Conservation (phyloP, 768 basidiomycete species). For the Brasilioporus rufonigricans region DNA sequence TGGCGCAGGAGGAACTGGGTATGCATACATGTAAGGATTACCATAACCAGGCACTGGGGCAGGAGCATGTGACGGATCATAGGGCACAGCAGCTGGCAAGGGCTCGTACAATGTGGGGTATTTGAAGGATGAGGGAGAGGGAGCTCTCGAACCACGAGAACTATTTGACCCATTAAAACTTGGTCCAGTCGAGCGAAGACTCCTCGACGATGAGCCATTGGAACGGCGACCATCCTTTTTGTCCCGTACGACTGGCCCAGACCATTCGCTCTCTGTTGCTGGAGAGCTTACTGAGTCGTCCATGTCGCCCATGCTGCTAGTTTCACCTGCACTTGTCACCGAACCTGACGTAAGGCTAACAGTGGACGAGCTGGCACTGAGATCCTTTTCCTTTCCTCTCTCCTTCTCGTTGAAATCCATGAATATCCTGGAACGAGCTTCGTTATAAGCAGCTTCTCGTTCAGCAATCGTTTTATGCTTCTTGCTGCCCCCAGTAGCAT, state of each 20-base stretch:
- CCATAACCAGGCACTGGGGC: conserved; percentile 30
- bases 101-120: conserved; percentile 76
- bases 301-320: conserved; percentile 60
- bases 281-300: conserved; percentile 72
- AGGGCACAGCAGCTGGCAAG: conserved; percentile 27
- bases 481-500: conserved; percentile 58
- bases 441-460: conserved; percentile 86
- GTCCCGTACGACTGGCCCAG: conserved; percentile 54
- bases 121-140: conserved; percentile 70
- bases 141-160: conserved; percentile 69
- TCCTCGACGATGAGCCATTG: conserved; percentile 58
- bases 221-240: conserved; percentile 54
- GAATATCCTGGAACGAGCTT: conserved; percentile 84
- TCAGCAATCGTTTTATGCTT: conserved; percentile 79
- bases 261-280: conserved; percentile 82
- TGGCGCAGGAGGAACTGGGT: conserved; percentile 37
- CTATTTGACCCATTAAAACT: conserved; percentile 55
- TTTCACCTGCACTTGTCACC: conserved; percentile 51
- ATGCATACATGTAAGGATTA: conserved; percentile 37
- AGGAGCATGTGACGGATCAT: conserved; percentile 31
- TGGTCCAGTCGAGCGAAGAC: conserved; percentile 51
- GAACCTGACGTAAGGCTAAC: conserved; percentile 70
- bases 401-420: conserved; percentile 73
- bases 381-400: conserved; percentile 67
- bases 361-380: conserved; percentile 76